These are phyloP conservation scores for Papiliotrema flavescens DNA, from an alignment of 1,284 basidiomycete genomes.

Conservation along the genomic window DNA sequence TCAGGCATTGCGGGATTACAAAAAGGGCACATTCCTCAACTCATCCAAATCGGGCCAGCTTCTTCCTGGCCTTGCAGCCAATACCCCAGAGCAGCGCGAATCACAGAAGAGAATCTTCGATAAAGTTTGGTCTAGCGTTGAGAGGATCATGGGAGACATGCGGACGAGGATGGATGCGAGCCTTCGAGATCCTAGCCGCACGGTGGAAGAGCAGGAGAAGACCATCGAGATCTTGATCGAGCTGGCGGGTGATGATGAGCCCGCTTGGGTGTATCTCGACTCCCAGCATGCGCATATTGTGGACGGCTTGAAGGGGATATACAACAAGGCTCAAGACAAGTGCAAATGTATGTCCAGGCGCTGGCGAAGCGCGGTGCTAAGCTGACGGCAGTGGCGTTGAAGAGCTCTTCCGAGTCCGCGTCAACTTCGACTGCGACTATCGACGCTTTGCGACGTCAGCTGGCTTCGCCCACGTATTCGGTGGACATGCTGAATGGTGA, in stretches of 20 bases:
- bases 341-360: slow-evolving; percentile 56
- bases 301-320: slow-evolving; percentile 68
- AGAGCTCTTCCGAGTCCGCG: slow-evolving; percentile 14
- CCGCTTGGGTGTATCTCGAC: slow-evolving; percentile 92
- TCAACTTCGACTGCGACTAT: slow-evolving; percentile 27
- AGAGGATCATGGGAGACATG: slow-evolving; percentile 93
- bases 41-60: slow-evolving; percentile 82
- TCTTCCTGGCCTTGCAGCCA: slow-evolving; percentile 54
- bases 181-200: slow-evolving; percentile 71
- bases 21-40: slow-evolving; percentile 89
- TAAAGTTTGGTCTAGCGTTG: slow-evolving; percentile 94
- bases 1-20: slow-evolving; percentile 89
- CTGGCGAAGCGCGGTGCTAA: slow-evolving; percentile 8
- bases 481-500: slow-evolving; percentile 57
- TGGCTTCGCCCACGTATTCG: slow-evolving; percentile 21
- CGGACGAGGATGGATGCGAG: slow-evolving; percentile 68
- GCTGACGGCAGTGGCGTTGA: slow-evolving; percentile 7
- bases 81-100: slow-evolving; percentile 56
- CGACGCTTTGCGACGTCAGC: slow-evolving; percentile 31
- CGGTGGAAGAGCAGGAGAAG: slow-evolving; percentile 92
- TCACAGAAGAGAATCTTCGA: slow-evolving; percentile 90
- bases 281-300: slow-evolving; percentile 84
- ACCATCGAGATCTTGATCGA: slow-evolving; percentile 90
- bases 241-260: slow-evolving; percentile 68
- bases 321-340: slow-evolving; percentile 56